Evolutionary conservation across 805 yeast species (phyloP).

Genomic region (Candida ficus): DNA sequence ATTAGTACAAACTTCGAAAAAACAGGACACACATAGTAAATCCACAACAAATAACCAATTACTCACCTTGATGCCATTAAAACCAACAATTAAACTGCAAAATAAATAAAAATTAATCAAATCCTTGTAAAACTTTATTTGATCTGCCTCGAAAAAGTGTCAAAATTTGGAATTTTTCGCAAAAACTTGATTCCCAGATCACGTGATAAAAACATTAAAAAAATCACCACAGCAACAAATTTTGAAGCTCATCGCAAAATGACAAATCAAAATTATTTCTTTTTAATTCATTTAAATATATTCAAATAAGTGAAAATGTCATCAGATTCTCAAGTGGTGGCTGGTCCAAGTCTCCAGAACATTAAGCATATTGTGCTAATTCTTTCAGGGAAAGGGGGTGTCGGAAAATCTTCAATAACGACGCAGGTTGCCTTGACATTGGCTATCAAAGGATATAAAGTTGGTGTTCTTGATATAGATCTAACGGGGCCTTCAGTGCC

Average conservation of each 20-base stretch:
- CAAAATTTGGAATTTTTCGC: neutral
- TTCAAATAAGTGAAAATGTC: neutral
- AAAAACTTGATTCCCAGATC: no score
- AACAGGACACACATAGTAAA: no score
- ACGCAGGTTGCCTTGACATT: slow-evolving; percentile 88
- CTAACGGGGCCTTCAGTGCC: slow-evolving; percentile 96
- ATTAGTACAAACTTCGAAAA: neutral
- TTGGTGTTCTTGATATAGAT: slow-evolving; percentile 95
- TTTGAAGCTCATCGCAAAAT: no score
- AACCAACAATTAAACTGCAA: neutral
- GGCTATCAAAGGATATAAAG: slow-evolving; percentile 63
- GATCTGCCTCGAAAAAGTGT: neutral
- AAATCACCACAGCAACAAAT: no score
- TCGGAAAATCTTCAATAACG: slow-evolving; percentile 94
- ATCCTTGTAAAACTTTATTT: no score
- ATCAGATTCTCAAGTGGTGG: neutral
- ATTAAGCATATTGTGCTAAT: slow-evolving; percentile 78
- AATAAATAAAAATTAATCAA: no score
- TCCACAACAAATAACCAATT: neutral
- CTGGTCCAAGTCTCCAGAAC: slow-evolving; percentile 27
- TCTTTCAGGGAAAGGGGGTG: slow-evolving; percentile 95
- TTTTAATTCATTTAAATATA: slow-evolving; percentile 12
- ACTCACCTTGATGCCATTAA: slow-evolving; percentile 9
- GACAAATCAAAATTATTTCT: no score
- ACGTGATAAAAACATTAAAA: no score